Evolutionary conservation across 2,329 filamentous ascomycete species (phyloP).

Genomic region (Monilinia laxa): DNA sequence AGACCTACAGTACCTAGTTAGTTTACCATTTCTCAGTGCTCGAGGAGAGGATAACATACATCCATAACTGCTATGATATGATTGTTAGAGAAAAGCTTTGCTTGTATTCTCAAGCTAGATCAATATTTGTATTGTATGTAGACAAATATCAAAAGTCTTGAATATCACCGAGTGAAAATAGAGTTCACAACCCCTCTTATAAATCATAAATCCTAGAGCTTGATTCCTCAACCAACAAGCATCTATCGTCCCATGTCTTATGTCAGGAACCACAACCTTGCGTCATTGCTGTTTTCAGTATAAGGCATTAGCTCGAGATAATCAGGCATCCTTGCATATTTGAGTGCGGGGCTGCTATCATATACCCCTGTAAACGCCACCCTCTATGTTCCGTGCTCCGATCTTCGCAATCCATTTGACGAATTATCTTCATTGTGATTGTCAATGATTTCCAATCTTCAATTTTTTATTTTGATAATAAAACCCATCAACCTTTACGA

Average conservation of each 20-base stretch:
- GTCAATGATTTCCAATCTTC: constrained; percentile 21
- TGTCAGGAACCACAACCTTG: not conserved
- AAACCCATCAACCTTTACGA: not conserved
- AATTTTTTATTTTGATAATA: not conserved
- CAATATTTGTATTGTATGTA: constrained; percentile 2
- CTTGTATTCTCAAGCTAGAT: not conserved
- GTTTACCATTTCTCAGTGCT: not conserved
- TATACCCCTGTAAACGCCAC: constrained; percentile 7
- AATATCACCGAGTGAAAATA: not conserved
- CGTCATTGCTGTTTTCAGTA: not conserved
- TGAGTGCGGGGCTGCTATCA: constrained; percentile 7
- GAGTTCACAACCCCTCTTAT: not conserved
- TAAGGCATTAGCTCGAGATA: not conserved
- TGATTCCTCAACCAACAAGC: not conserved
- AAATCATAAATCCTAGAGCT: not conserved
- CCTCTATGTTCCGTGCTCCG: constrained; percentile 12
- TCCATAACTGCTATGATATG: constrained; percentile 7
- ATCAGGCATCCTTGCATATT: not conserved
- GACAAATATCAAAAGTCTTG: not conserved
- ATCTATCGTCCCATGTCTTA: not conserved
- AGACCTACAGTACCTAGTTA: constrained; percentile 43
- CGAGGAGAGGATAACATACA: not conserved
- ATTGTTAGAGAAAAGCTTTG: not conserved
- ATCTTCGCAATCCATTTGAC: constrained; percentile 20
- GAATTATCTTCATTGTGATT: constrained; percentile 23